Conservation (phyloP, 2,329 filamentous ascomycete species). For the Nannizziopsis barbatae region DNA sequence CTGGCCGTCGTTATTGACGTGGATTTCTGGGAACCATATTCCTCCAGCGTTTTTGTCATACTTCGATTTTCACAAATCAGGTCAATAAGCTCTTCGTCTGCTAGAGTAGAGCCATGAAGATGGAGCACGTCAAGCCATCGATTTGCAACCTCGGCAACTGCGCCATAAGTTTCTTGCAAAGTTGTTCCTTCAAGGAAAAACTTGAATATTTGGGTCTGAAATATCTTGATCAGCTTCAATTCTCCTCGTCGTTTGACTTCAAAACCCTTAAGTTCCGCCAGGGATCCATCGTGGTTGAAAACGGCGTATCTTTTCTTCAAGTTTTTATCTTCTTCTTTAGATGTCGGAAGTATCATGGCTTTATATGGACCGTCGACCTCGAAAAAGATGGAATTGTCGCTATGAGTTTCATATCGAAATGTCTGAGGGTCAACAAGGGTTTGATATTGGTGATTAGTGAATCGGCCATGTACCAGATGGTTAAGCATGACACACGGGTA, state of each 20-base stretch:
- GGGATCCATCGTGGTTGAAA: constrained; percentile 92
- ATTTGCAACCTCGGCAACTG: constrained; percentile 90
- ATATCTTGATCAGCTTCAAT: constrained; percentile 98
- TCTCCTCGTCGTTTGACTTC: constrained; percentile 96
- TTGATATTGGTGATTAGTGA: constrained; percentile 97
- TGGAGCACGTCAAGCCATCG: constrained; percentile 93
- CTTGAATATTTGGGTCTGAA: constrained; percentile 98
- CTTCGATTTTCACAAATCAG: constrained; percentile 99
- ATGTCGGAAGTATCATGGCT: constrained; percentile 94
- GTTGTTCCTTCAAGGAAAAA: constrained; percentile 92
- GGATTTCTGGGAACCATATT: constrained; percentile 91
- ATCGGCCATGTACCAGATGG: constrained; percentile 84
- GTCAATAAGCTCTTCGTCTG: constrained; percentile 94
- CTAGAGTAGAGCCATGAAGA: constrained; percentile 74
- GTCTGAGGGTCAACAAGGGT: constrained; percentile 66
- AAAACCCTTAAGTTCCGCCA: constrained; percentile 94
- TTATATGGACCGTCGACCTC: constrained; percentile 96
- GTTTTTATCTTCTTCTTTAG: constrained; percentile 98
- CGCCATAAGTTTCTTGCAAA: constrained; percentile 74
- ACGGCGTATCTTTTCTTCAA: constrained; percentile 98
- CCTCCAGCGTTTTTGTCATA: constrained; percentile 93
- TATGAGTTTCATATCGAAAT: constrained; percentile 90
- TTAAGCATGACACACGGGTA: constrained; percentile 99
- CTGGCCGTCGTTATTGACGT: constrained; percentile 98
- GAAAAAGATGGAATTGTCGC: constrained; percentile 99